A percentile compares a stretch with the other conserved stretches of the same genome.
Evolutionary conservation across 1,139 yeast species (phyloP).

Genomic region (Nakaseomyces kungkrabaensis): DNA sequence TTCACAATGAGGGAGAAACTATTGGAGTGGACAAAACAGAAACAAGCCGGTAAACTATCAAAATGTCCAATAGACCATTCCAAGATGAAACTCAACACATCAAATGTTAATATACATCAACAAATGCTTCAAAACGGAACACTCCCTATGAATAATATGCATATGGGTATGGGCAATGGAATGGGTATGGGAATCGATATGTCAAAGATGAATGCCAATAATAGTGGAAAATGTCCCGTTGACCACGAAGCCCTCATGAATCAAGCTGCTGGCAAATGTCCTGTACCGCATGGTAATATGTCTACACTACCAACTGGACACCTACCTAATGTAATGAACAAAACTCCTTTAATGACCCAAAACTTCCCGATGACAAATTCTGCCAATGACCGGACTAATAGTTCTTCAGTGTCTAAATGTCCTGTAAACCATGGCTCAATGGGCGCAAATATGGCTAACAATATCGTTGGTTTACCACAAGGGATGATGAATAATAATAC

Average conservation of each 20-base stretch:
- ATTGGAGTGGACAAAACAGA: constrained; percentile 19
- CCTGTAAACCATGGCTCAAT: constrained; percentile 22
- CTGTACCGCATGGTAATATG: constrained; percentile 9
- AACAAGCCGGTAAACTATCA: not conserved
- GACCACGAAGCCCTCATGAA: constrained; percentile 8
- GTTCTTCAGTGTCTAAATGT: constrained; percentile 2
- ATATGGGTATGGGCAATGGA: not conserved
- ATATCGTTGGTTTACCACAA: constrained; percentile 12
- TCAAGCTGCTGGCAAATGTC: constrained; percentile 9
- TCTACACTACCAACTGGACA: not conserved
- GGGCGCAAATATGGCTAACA: constrained; percentile 30
- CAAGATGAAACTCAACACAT: not conserved
- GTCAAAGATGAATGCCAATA: not conserved
- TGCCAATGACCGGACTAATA: not conserved
- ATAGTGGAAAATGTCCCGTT: not conserved
- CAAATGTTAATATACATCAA: not conserved
- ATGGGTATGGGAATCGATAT: not conserved
- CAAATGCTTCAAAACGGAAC: not conserved
- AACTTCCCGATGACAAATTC: not conserved
- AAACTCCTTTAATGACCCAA: not conserved
- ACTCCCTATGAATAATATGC: not conserved
- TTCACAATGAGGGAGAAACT: constrained; percentile 39
- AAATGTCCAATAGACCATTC: constrained; percentile 4
- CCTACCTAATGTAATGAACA: not conserved
- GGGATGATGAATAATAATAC: not conserved